phyloP scores from a whole-genome alignment of 768 basidiomycete species.

The Xerocomellus amylosporus region DNA sequence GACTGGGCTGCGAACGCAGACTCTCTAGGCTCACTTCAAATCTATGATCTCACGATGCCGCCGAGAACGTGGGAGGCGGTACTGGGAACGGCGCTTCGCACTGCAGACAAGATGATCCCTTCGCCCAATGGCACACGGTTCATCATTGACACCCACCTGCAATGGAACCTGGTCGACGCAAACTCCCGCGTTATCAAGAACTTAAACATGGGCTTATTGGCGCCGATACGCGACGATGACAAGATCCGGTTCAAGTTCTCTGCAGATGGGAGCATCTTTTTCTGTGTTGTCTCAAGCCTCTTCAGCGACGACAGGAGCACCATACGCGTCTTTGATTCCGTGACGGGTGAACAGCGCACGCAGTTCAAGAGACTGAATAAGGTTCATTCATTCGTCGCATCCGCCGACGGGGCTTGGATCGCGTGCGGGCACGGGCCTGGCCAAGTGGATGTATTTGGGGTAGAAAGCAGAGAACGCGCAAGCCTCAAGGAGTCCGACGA shows the following conservation, averaged over 20 bases:
- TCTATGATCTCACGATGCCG: conserved; percentile 2
- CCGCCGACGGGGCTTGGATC: conserved; percentile 2
- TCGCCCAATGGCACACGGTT: conserved; percentile 13
- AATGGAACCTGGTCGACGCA: conserved; percentile 8
- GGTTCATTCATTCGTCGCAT: background rate
- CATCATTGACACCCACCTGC: background rate
- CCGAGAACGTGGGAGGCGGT: conserved; percentile 6
- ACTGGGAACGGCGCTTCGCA: rapidly evolving
- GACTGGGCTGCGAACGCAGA: conserved; percentile 11
- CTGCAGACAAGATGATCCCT: background rate
- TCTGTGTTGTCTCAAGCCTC: background rate
- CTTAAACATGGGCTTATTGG: conserved; percentile 6
- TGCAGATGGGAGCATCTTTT: conserved; percentile 10
- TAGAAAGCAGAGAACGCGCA: background rate
- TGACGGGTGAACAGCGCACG: conserved; percentile 4
- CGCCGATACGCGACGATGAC: background rate
- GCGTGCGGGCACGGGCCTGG: conserved; percentile 10
- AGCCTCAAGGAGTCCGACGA: background rate
- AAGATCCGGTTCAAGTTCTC: conserved; percentile 11
- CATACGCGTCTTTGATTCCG: conserved; percentile 10
- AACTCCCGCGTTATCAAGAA: conserved; percentile 1
- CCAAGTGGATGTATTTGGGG: conserved; percentile 1
- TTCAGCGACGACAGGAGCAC: conserved; percentile 7
- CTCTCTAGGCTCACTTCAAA: conserved; percentile 1
- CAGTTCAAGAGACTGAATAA: conserved; percentile 14